These are phyloP conservation scores for Nepenthes gracilis DNA, from an alignment of 148 eudicot species.

Conservation along the genomic window DNA sequence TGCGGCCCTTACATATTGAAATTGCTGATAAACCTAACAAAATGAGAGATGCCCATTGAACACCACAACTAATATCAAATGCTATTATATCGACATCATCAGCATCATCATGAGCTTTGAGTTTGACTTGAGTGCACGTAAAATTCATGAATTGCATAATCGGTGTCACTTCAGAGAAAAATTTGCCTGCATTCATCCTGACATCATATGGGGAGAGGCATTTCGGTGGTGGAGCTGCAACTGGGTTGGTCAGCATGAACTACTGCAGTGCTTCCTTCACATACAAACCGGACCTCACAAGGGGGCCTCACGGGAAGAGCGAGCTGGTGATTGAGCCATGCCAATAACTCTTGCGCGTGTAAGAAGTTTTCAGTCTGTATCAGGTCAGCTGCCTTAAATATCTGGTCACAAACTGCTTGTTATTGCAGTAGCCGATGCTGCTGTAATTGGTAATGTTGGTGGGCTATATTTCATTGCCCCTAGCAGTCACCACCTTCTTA, in stretches of 20 bases:
- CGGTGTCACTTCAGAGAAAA: constrained; percentile 82
- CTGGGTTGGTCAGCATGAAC: constrained; percentile 29
- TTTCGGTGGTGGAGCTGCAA: constrained; percentile 25
- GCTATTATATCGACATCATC: constrained; percentile 59
- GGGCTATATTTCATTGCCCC: constrained; percentile 19
- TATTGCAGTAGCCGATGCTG: constrained; percentile 25
- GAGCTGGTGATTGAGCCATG: constrained; percentile 99
- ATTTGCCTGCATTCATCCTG: constrained; percentile 79
- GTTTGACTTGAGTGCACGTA: constrained; percentile 73
- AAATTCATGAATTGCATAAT: constrained; percentile 69
- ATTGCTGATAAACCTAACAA: no score
- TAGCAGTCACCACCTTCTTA: constrained; percentile 3
- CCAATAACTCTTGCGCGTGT: constrained; percentile 99
- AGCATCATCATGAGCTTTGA: constrained; percentile 60
- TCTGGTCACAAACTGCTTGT: constrained; percentile 62
- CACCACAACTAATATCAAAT: constrained; percentile 89
- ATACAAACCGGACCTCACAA: constrained; percentile 60
- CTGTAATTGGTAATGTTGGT: constrained; percentile 8
- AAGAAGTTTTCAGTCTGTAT: constrained; percentile 58
- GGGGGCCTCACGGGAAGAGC: constrained; percentile 66
- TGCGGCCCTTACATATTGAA: no score
- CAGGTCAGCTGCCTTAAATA: constrained; percentile 71
- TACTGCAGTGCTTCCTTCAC: constrained; percentile 70
- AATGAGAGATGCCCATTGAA: constrained; percentile 89
- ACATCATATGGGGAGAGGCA: constrained; percentile 52